Base-by-base conservation (phyloP, 139 green algal species). In the Volvox africanus region DNA sequence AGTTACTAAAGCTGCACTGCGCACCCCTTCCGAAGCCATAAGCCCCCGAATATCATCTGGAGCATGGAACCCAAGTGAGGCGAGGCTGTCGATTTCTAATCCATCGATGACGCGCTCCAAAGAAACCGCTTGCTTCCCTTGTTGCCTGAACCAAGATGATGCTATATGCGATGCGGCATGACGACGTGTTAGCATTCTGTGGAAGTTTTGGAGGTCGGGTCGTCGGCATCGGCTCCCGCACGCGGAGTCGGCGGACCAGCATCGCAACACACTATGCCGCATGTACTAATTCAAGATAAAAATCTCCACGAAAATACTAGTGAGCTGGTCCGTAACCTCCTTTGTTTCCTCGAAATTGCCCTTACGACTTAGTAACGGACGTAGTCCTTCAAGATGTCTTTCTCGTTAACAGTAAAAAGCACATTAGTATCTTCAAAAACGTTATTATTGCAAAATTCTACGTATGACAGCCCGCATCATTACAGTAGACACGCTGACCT, bases 31-130 rank as follows among this genome's bases (percentile, higher is more conserved):
- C 24, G 86, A 44, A 18, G 86, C 73, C 19, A 67, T 44, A 2
- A 90, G 50, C 0, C 86, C 86, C 20, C 86, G 44, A 22, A 90
- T 61, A 2, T 83, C 86, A 32, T 83, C 86, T 17, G 37, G 28
- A 35, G 28, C 85, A 35, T 87, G 81, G 61, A 76, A 87, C 2
- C 19, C 81, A 2, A 87, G 61, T 32, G 81, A 18, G 19, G 81
- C 81, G 3, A 87, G 30, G 81, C 81, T 77, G 61, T 87, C 81
- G 32, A 87, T 76, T 2, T 87, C 81, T 12, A 87, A 32, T 3
- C 81, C 81, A 61, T 87, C 81, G 14, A 76, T 61, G n/a, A 87
- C 20, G 61, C 81, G 81, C 20, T 87, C 81, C 61, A 87, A 21
- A 32, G 14, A 61, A n/a, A 50, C 50, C 26, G 80, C 28, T 44